These are phyloP conservation scores for Gigaspora rosea DNA, from an alignment of 192 early-diverging fungal genomes.

Conservation along the genomic window DNA sequence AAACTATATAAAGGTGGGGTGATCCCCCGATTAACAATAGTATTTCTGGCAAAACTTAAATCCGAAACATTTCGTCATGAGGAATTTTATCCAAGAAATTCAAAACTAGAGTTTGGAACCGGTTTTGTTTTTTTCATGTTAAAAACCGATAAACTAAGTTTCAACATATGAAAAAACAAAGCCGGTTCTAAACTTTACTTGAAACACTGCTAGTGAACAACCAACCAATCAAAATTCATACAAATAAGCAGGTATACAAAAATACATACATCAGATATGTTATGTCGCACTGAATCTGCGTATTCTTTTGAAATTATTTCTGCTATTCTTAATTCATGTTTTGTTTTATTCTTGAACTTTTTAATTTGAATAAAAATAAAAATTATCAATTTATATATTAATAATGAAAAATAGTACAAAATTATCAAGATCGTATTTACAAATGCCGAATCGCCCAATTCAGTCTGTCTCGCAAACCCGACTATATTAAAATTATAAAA, in stretches of 20 bases:
- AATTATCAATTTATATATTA: slow-evolving; percentile 14
- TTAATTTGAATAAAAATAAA: background rate
- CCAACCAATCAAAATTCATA: no score
- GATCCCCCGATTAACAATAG: no score
- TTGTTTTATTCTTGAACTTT: slow-evolving; percentile 39
- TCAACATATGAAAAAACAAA: no score
- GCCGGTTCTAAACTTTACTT: no score
- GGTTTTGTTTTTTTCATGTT: no score
- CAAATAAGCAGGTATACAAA: background rate
- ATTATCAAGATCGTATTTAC: slow-evolving; percentile 19
- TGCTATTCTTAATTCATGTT: slow-evolving; percentile 58
- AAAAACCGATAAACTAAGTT: no score
- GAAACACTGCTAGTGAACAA: background rate
- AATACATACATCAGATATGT: slow-evolving; percentile 67
- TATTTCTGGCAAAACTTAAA: no score
- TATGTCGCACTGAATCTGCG: slow-evolving; percentile 63
- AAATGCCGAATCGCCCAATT: slow-evolving; percentile 81
- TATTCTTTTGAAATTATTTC: slow-evolving; percentile 72
- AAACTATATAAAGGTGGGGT: no score
- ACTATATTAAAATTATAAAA: slow-evolving; percentile 20
- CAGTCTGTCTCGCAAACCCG: slow-evolving; percentile 81
- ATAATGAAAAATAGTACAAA: background rate
- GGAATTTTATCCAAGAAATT: no score
- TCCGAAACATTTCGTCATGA: no score
- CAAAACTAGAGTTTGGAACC: no score